These are phyloP conservation scores for Cetraspora pellucida DNA, from an alignment of 192 early-diverging fungal species.

Conservation along the genomic window DNA sequence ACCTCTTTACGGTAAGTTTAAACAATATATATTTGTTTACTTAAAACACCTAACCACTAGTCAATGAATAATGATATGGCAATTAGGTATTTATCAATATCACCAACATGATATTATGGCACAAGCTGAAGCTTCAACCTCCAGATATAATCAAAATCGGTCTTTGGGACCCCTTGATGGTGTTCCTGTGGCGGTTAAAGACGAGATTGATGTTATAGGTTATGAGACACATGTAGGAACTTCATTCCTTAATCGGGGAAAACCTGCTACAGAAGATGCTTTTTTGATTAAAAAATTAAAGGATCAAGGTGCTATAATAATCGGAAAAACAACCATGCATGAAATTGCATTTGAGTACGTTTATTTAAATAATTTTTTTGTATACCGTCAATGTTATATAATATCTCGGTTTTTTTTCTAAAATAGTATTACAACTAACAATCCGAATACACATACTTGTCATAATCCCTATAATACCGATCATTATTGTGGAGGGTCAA, in stretches of 20 bases:
- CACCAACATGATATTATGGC: constrained; percentile 42
- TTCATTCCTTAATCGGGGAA: constrained; percentile 55
- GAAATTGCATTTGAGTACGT: constrained; percentile 63
- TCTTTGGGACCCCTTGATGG: constrained; percentile 71
- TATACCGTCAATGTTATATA: neutral
- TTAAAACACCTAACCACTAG: too few relatives aligned
- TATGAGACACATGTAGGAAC: constrained; percentile 62
- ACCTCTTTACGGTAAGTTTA: constrained; percentile 15
- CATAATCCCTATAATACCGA: constrained; percentile 63
- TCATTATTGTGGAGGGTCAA: constrained; percentile 71
- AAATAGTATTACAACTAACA: constrained; percentile 62
- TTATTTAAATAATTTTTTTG: neutral
- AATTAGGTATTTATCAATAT: constrained; percentile 38
- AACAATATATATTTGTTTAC: too few relatives aligned
- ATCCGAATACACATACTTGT: constrained; percentile 60
- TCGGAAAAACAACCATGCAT: constrained; percentile 74
- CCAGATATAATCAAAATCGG: constrained; percentile 49
- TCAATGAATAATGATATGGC: too few relatives aligned
- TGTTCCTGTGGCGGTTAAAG: constrained; percentile 73
- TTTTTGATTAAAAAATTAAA: constrained; percentile 52
- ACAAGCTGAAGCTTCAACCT: constrained; percentile 59
- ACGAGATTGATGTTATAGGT: constrained; percentile 66
- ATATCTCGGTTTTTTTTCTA: constrained; percentile 18
- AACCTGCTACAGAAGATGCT: constrained; percentile 54
- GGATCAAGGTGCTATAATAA: constrained; percentile 62